These are phyloP conservation scores for Microstegium vimineum DNA, from an alignment of 176 grass and related monocot genomes.

Conservation along the genomic window DNA sequence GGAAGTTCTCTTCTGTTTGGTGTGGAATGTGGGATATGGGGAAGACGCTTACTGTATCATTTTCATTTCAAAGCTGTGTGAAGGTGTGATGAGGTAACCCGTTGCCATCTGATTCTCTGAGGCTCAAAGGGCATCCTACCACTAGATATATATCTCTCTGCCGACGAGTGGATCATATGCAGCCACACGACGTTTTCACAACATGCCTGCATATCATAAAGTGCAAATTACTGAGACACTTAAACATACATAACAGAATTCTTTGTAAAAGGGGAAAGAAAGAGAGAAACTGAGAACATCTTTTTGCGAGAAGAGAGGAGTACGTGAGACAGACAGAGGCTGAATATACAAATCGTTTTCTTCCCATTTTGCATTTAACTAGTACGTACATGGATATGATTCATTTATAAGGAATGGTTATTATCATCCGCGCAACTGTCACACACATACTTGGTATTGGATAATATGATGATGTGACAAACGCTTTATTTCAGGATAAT, in stretches of 20 bases:
- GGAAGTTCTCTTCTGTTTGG: not conserved
- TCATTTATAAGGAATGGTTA: not conserved
- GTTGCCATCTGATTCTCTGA: not conserved
- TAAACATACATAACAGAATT: not conserved
- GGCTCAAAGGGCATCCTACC: no score
- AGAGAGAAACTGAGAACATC: no score
- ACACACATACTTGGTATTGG: not conserved
- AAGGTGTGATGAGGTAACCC: not conserved
- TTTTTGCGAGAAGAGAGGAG: no score
- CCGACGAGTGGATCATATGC: no score
- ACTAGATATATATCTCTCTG: no score
- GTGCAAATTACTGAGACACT: not conserved
- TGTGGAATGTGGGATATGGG: no score
- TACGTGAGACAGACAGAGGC: no score
- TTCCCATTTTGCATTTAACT: not conserved
- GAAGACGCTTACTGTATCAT: not conserved
- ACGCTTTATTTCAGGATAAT: conserved; percentile 15
- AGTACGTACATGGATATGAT: not conserved
- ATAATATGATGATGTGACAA: conserved; percentile 26
- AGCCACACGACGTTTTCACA: no score
- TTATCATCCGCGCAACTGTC: not conserved
- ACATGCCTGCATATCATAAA: no score
- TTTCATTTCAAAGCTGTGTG: not conserved
- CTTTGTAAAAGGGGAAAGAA: no score
- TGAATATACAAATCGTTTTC: not conserved